Evolutionary conservation across 768 basidiomycete genomes (phyloP).

Genomic region (Russula virescens): DNA sequence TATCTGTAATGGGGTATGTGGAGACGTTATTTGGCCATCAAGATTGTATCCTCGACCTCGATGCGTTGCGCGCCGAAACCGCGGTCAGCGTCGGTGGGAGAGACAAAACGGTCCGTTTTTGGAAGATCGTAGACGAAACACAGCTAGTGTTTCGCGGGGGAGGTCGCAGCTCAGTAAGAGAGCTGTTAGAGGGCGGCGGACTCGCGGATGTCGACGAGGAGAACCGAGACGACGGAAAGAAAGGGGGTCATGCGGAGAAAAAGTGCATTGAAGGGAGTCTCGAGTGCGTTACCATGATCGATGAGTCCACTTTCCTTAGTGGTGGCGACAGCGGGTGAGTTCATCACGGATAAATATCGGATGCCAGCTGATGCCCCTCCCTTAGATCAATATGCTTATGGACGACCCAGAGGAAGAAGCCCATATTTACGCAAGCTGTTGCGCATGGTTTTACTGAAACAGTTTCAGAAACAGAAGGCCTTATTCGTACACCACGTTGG

Average conservation of each 20-base stretch:
- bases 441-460: slow-evolving; percentile 82
- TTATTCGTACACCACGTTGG: slow-evolving; percentile 80
- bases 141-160: slow-evolving; percentile 97
- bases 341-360: slow-evolving; percentile 7
- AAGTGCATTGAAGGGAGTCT: slow-evolving; percentile 84
- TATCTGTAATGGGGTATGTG: slow-evolving; percentile 80
- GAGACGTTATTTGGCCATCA: slow-evolving; percentile 98
- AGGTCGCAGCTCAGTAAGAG: slow-evolving; percentile 72
- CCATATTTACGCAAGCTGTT: slow-evolving; percentile 77
- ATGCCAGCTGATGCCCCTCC: background rate
- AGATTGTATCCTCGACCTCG: slow-evolving; percentile 72
- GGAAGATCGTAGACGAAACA: slow-evolving; percentile 94
- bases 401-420: slow-evolving; percentile 92
- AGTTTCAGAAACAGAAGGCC: slow-evolving; percentile 65
- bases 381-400: slow-evolving; percentile 85
- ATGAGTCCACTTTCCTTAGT: slow-evolving; percentile 87
- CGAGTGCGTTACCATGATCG: slow-evolving; percentile 91
- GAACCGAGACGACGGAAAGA: slow-evolving; percentile 33
- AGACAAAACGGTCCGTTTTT: slow-evolving; percentile 89
- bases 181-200: slow-evolving; percentile 74
- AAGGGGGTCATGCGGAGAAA: slow-evolving; percentile 36
- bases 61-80: slow-evolving; percentile 76
- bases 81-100: slow-evolving; percentile 84
- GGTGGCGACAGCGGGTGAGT: slow-evolving; percentile 96
- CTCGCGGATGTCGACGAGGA: slow-evolving; percentile 55